phyloP scores from a whole-genome alignment of 2,329 filamentous ascomycete species.

The Colletotrichum spinosum region DNA sequence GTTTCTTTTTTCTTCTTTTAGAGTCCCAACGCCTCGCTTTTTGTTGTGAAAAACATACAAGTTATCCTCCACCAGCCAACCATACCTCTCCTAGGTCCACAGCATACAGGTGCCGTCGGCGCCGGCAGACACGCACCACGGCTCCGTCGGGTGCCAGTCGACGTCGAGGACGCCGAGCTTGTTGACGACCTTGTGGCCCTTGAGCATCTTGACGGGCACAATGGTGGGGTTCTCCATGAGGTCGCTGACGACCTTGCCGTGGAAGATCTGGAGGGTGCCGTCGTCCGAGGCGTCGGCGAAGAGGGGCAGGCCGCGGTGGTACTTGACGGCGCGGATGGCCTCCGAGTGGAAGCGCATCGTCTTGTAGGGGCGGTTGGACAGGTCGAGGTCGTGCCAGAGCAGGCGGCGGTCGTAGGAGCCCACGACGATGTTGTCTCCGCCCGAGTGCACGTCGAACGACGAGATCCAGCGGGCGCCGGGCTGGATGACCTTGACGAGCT shows the following conservation, averaged over 20 bases:
- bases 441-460: constrained; percentile 91
- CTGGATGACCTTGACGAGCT: constrained; percentile 91
- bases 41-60: constrained; percentile 30
- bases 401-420: constrained; percentile 94
- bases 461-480: constrained; percentile 95
- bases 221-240: constrained; percentile 97
- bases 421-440: constrained; percentile 93
- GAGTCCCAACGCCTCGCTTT: constrained; percentile 37
- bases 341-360: constrained; percentile 94
- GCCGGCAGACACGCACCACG: constrained; percentile 94
- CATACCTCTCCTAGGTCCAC: constrained; percentile 71
- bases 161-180: constrained; percentile 92
- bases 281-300: constrained; percentile 97
- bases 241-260: constrained; percentile 94
- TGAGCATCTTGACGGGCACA: constrained; percentile 93
- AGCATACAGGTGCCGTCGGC: constrained; percentile 92
- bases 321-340: constrained; percentile 90
- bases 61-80: constrained; percentile 13
- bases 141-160: constrained; percentile 94
- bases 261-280: constrained; percentile 94
- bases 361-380: constrained; percentile 92
- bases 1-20: constrained; percentile 25
- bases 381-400: constrained; percentile 96
- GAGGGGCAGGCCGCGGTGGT: constrained; percentile 84
- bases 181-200: constrained; percentile 87